Evolutionary conservation across 805 yeast genomes (phyloP), one percentile per base, ranked within the genome.

Genomic region (Myxozyma melibiosi): DNA sequence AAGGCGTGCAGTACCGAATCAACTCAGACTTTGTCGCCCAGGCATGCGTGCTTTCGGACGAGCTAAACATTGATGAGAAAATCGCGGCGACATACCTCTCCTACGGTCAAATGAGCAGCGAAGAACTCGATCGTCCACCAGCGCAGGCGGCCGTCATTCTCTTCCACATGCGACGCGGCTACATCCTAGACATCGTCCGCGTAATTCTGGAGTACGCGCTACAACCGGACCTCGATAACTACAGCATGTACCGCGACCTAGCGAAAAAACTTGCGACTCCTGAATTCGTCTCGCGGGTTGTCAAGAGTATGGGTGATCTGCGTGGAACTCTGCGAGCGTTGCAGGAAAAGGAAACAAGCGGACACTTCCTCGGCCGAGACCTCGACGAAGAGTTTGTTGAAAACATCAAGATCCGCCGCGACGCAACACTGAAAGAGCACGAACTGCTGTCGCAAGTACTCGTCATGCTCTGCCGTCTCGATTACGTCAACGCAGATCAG

Each of bases 21-120:
- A 89, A 87, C 67, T 75, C 81, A 45, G 81, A 82, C 37, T 91
- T 90, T 64, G 76, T 86, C 38, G 77, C 82, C 51, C 76, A 80
- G 3, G 79, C 90, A 0, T 75, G 83, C 3, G 75, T 76, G 24
- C 67, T 86, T 16, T 74, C 91, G 0, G 88, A 84, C 61, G 83
- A 83, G 37, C 76, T 92, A 51, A 76, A 87, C 48, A 74, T 92
- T 50, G 96, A 92, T 70, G 97, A 92, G 69, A 51, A 87, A 28
- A 76, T 80, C 2, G 80, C 88, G 1, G 94, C 95, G 1, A 88
- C 90, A 67, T 68, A 88, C 27, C 76, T 91, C 2, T 79, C 74
- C 49, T 69, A 71, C 58, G 79, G 90, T 2, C 67, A 73, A 18
- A 69, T 69, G 24, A 73, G 65, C 51, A 70, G 66, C 58, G 72